These are phyloP conservation scores for Diaporthe ilicicola DNA, from an alignment of 2,329 filamentous ascomycete species.

Conservation along the genomic window DNA sequence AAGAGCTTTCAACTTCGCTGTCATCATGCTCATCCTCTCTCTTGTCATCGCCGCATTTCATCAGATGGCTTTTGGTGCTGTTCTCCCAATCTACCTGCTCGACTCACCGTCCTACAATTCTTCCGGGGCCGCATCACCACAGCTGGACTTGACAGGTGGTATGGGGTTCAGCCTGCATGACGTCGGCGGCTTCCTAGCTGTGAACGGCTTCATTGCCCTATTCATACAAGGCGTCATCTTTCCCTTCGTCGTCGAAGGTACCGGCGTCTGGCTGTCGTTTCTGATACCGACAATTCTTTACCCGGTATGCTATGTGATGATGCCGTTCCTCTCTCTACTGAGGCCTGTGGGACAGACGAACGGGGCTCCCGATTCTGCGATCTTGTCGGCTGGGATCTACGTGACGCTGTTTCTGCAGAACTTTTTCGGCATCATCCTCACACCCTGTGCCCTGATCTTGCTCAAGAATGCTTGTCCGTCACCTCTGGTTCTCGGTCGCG, in stretches of 20 bases:
- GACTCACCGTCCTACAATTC: slow-evolving; percentile 42
- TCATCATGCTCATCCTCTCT: slow-evolving; percentile 52
- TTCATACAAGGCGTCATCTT: slow-evolving; percentile 74
- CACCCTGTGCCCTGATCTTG: slow-evolving; percentile 74
- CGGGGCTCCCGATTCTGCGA: slow-evolving; percentile 23
- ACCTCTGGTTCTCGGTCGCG: slow-evolving; percentile 69
- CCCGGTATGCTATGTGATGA: slow-evolving; percentile 72
- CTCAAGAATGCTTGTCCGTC: slow-evolving; percentile 76
- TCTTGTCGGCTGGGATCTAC: slow-evolving; percentile 71
- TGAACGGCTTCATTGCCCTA: slow-evolving; percentile 75
- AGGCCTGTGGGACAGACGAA: slow-evolving; percentile 44
- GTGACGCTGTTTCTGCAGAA: slow-evolving; percentile 71
- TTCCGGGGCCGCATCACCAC: not conserved
- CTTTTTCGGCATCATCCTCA: slow-evolving; percentile 73
- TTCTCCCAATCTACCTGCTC: slow-evolving; percentile 53
- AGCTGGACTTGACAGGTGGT: slow-evolving; percentile 62
- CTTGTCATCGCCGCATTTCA: slow-evolving; percentile 54
- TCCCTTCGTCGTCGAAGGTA: slow-evolving; percentile 48
- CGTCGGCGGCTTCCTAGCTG: slow-evolving; percentile 73
- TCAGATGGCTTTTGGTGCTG: slow-evolving; percentile 54
- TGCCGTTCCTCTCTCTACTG: slow-evolving; percentile 72
- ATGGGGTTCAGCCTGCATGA: slow-evolving; percentile 72
- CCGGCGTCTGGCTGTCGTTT: slow-evolving; percentile 75
- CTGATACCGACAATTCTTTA: slow-evolving; percentile 71
- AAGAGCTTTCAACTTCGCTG: slow-evolving; percentile 48